Conservation (phyloP, 2,329 filamentous ascomycete genomes). For the Fusarium sp. region DNA sequence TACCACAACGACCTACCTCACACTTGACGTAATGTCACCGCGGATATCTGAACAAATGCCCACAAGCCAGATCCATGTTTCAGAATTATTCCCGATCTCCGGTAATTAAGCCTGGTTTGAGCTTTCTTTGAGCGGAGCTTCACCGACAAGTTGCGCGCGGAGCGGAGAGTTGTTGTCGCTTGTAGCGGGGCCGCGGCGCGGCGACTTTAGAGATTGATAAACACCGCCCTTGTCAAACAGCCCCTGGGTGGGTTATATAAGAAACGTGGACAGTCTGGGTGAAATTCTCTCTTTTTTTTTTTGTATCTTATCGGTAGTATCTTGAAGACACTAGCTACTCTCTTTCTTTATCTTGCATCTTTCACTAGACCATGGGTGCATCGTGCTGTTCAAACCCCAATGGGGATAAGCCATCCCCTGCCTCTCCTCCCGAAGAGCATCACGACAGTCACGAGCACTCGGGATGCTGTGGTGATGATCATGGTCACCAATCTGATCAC, state of each 20-base stretch:
- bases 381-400: neutral
- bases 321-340: neutral
- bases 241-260: neutral
- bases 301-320: neutral
- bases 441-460: neutral
- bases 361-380: neutral
- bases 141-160: neutral
- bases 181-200: neutral
- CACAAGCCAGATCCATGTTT: neutral
- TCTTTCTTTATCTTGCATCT: neutral
- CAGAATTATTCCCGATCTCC: neutral
- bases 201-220: neutral
- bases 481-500: neutral
- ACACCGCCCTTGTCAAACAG: neutral
- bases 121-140: neutral
- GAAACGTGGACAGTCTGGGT: neutral
- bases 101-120: neutral
- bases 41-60: neutral
- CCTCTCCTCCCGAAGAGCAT: neutral
- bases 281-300: neutral
- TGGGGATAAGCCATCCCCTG: neutral
- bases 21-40: neutral
- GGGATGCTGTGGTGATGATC: neutral
- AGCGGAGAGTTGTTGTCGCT: neutral
- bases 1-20: fast-evolving